Evolutionary conservation across 257 asterid genomes (phyloP), one percentile per base, ranked within the genome.

Genomic region (Solanum chiquidenum): DNA sequence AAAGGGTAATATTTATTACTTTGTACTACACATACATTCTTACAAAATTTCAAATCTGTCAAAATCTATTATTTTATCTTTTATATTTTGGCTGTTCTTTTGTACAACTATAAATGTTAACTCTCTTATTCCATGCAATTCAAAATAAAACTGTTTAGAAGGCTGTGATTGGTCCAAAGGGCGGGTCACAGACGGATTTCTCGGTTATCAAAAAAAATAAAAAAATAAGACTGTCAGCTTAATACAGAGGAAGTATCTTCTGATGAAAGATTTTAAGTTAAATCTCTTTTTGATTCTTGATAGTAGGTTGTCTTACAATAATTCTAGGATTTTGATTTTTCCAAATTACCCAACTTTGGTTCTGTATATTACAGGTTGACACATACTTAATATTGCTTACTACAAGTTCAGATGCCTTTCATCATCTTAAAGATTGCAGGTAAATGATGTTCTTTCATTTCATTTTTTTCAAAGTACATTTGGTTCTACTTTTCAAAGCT

Each of bases 391-490:
- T 97, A 76, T 87, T 97, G 95, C 99, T 97, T 86, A 96, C 98
- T 83, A 91, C 98, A 77, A 94, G 92, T 89, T 91, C 99, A 58
- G 99, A 95, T 90, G 95, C 96, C 86, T 97, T 97, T 89, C 94
- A 94, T 91, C 98, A 95, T 93, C 93, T 97, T 82, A 97, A 96
- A 89, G 98, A 94, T 83, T 86, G 99, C 98, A 96, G 99, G 99
- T 97, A 87, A 88, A 38, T 66, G 73, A 58, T 75, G 23, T 85
- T 18, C 34, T 88, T 42, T 86, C 33, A 66, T 62, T 25, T 12
- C 25, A 44, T 12, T 35, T 46, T 34, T 44, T 11, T 88, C 55
- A 35, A 20, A 16, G 74, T 71, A 66, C 60, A 16, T 85, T 38
- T 66, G 37, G 23, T 85, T 85, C 58, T 37, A 38, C 37, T 38